Base-by-base conservation (phyloP, 768 basidiomycete species). In the Lactarius pseudohatsudake region DNA sequence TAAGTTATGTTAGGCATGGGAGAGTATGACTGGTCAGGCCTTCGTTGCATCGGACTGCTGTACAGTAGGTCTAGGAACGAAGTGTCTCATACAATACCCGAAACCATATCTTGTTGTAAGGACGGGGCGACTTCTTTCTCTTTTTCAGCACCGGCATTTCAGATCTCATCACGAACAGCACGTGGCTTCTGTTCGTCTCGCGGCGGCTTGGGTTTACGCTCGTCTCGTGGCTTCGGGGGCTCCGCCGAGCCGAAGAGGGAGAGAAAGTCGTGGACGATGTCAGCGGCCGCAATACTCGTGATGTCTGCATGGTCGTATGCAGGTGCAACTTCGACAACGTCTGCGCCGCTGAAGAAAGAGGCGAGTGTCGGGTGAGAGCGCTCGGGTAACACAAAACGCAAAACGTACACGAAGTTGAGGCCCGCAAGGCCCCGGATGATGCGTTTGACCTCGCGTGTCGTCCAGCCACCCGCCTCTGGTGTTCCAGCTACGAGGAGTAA, bases 401-500 rank as follows among this genome's bases (percentile, higher is more conserved):
- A 38, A n/a, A 68, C 86, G 57, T 78, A 91, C 91, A 93, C 86
- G 64, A 92, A 86, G 74, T 92, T 91, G 40, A 94, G 77, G 5
- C 91, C 91, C 2, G 84, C 84, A 15, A 94, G 80, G 16, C 92
- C 92, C 65, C 92, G 85, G 59, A 93, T 80, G 71, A 92, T 90
- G 41, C 89, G 84, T 72, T 92, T 92, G 50, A 91, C 80, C 76
- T 93, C 92, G 57, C 91, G 85, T 22, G 85, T 87, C 3, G 92
- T 91, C 91, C 90, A 92, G 15, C 92, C 92, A 38, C 92, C 92
- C 2, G 88, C 81, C 75, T 94, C 92, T 16, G 92, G 92, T 1
- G 92, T 93, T 16, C 92, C 91, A 64, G 92, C 89, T 91, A 34
- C 15, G 15, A 57, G 11, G 18, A 16, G 8, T 16, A 47, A 30